Evolutionary conservation across 2,329 filamentous ascomycete species (phyloP).

Genomic region (Penicillium sclerotigenum): DNA sequence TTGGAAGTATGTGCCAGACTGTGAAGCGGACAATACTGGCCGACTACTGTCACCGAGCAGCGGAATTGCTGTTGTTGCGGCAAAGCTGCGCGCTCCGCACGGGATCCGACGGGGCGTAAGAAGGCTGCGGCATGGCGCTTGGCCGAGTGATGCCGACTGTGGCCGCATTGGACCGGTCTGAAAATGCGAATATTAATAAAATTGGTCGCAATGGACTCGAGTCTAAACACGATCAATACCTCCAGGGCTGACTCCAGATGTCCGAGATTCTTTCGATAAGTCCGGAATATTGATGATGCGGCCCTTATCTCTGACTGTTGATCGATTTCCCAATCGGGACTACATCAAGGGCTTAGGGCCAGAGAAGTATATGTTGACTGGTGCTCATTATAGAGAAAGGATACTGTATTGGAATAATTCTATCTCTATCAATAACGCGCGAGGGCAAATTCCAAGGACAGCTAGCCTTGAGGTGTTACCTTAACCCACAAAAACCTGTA

Average conservation of each 20-base stretch:
- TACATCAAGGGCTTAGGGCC: not conserved
- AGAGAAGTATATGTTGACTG: not conserved
- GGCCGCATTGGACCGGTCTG: constrained; percentile 27
- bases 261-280: constrained; percentile 22
- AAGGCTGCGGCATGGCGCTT: constrained; percentile 21
- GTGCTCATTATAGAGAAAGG: not conserved
- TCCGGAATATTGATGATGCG: constrained; percentile 24
- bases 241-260: constrained; percentile 1
- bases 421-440: not conserved
- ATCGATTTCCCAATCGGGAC: not conserved
- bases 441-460: not conserved
- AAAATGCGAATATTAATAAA: not conserved
- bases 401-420: not conserved
- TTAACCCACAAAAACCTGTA: constrained; percentile 58
- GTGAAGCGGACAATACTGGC: constrained; percentile 7
- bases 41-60: constrained; percentile 14
- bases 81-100: constrained; percentile 26
- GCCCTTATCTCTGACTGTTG: constrained; percentile 1
- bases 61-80: constrained; percentile 21
- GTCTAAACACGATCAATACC: constrained; percentile 2
- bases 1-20: not conserved
- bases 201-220: constrained; percentile 8
- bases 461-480: not conserved
- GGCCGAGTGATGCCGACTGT: constrained; percentile 20
- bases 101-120: constrained; percentile 9